Evolutionary conservation across 768 basidiomycete genomes (phyloP), one percentile per base, ranked within the genome.

Genomic region (Kwoniella dendrophila): DNA sequence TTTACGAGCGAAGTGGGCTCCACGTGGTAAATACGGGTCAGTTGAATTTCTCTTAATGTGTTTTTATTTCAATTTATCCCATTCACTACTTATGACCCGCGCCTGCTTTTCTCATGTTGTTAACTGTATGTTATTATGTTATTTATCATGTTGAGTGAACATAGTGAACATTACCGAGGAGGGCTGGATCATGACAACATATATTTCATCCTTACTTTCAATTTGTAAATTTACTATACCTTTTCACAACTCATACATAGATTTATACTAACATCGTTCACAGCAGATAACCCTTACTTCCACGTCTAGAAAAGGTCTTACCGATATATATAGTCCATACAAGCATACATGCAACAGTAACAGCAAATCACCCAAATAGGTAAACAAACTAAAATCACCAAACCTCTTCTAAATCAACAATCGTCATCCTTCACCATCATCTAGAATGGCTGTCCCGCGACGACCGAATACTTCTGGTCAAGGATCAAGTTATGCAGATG

Each of bases 401-500:
- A 18, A 11, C 40, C 59, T 38, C 27, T 7, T 27, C 34, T n/a
- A 36, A 36, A 36, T 36, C 7, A 36, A 36, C 14, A 16, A 30
- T 20, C 18, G 18, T 30, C 36, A 8, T 16, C 33, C n/a, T 24
- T 18, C 18, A 30, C 2, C 16, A 48, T 27, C 16, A 4, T 11
- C 32, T 36, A 53, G 44, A 40, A 65, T 65, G 63, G 57, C 63
- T 2, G 33, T 50, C 12, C 65, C 56, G 4, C 56, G 60, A 20
- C 58, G 58, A 41, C 54, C 62, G 18, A 36, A 38, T 10, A 54
- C 32, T 1, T 51, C 53, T 8, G 48, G 58, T 38, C 41, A 53
- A 10, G 44, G 56, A 33, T 59, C 63, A 4, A 63, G 68, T 18
- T 74, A 69, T 63, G 69, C 69, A 1, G 71, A 70, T 48, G 64